Evolutionary conservation across 2,329 filamentous ascomycete species (phyloP).

Genomic region (Amauroascus niger): DNA sequence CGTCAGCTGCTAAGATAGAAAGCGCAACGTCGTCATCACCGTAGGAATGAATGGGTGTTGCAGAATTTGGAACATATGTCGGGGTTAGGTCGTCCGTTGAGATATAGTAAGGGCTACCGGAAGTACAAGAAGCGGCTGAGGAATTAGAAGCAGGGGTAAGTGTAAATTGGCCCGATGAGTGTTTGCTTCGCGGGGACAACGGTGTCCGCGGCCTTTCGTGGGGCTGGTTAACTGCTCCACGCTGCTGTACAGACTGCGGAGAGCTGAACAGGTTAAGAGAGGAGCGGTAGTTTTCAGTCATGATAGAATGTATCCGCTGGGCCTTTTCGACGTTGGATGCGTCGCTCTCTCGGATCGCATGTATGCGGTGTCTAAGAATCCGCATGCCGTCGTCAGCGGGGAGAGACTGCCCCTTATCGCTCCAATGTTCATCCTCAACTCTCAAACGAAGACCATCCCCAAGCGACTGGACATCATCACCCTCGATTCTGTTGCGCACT

Average conservation of each 20-base stretch:
- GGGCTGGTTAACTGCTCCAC: conserved; percentile 22
- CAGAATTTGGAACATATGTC: conserved; percentile 51
- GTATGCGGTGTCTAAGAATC: conserved; percentile 55
- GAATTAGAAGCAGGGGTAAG: conserved; percentile 23
- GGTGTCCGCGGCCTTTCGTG: conserved; percentile 26
- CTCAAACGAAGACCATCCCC: background rate
- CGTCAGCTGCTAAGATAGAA: background rate
- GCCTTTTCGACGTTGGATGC: conserved; percentile 57
- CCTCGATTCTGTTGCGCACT: background rate
- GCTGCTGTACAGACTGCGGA: conserved; percentile 6
- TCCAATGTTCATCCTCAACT: background rate
- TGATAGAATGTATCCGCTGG: conserved; percentile 57
- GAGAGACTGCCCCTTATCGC: conserved; percentile 29
- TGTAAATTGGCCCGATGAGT: conserved; percentile 23
- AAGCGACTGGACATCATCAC: background rate
- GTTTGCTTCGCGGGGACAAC: conserved; percentile 25
- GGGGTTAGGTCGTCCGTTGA: conserved; percentile 51
- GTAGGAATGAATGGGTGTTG: conserved; percentile 11
- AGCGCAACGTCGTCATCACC: conserved; percentile 8
- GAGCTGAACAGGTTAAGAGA: conserved; percentile 25
- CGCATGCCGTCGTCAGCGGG: conserved; percentile 75
- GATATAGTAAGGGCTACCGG: conserved; percentile 34
- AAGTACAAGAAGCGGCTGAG: conserved; percentile 20
- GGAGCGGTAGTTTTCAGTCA: conserved; percentile 58
- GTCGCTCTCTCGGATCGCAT: conserved; percentile 55